Evolutionary conservation across 495 filamentous ascomycete species (phyloP).

Genomic region (Neurospora sp.): DNA sequence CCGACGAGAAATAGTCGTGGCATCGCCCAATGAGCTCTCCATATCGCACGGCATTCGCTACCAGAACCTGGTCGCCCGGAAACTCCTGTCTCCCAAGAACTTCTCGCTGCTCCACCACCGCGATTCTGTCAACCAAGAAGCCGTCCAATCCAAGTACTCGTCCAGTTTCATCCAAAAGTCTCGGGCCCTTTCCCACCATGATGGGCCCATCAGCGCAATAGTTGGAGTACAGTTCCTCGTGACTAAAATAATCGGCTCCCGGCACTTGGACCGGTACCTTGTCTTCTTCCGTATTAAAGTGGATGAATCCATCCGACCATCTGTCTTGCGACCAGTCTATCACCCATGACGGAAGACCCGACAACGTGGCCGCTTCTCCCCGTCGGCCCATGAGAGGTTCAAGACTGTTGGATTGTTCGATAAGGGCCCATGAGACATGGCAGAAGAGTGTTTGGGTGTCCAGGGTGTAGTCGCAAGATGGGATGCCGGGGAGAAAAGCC

Average conservation of each 20-base stretch:
- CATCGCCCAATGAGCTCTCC: background rate
- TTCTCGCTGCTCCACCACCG: background rate
- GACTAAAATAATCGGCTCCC: background rate
- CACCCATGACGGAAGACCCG: background rate
- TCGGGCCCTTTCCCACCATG: background rate
- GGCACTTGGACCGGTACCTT: background rate
- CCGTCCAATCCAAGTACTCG: background rate
- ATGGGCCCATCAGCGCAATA: background rate
- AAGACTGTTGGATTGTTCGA: background rate
- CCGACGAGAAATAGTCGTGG: background rate
- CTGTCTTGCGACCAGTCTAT: background rate
- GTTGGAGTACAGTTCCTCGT: background rate
- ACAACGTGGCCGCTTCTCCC: background rate
- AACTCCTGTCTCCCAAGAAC: background rate
- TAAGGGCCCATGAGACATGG: background rate
- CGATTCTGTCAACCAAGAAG: background rate
- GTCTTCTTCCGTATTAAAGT: background rate
- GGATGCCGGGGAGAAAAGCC: background rate
- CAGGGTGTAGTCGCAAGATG: background rate
- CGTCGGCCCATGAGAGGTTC: background rate
- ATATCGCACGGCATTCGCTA: background rate
- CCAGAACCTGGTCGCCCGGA: background rate
- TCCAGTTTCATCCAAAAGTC: background rate
- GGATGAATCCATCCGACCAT: background rate
- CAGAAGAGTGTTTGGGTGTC: background rate